phyloP scores from a whole-genome alignment of 805 yeast genomes.

The Nakazawaea ernobii region DNA sequence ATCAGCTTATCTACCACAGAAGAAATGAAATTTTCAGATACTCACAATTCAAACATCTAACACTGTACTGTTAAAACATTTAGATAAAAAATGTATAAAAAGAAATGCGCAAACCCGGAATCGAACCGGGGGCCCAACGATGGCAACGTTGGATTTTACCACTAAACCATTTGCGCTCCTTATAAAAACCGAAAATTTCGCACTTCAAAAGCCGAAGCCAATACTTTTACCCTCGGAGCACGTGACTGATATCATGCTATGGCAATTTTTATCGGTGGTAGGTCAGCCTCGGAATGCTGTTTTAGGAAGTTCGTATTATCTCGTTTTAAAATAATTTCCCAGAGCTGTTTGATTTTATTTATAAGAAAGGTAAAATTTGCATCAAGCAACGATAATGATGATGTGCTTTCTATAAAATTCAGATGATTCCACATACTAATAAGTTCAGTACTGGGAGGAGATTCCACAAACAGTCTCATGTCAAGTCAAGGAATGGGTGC shows the following conservation, averaged over 20 bases:
- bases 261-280: no score
- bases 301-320: background rate
- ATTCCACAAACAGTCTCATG: conserved; percentile 76
- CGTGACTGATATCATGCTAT: no score
- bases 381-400: background rate
- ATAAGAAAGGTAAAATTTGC: background rate
- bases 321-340: background rate
- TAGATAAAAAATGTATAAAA: background rate
- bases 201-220: no score
- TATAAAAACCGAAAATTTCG: background rate
- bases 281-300: background rate
- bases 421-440: background rate
- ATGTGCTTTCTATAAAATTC: no score
- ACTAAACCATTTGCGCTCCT: no score
- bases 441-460: conserved; percentile 7
- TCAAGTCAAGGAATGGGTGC: conserved; percentile 85
- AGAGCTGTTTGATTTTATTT: background rate
- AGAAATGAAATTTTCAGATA: no score
- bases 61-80: no score
- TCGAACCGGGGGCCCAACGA: conserved; percentile 10
- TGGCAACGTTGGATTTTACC: background rate
- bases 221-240: no score
- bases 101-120: conserved; percentile 7
- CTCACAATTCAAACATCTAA: no score
- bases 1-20: no score